Evolutionary conservation across 768 basidiomycete species (phyloP).

Genomic region (Collybia mongolica): DNA sequence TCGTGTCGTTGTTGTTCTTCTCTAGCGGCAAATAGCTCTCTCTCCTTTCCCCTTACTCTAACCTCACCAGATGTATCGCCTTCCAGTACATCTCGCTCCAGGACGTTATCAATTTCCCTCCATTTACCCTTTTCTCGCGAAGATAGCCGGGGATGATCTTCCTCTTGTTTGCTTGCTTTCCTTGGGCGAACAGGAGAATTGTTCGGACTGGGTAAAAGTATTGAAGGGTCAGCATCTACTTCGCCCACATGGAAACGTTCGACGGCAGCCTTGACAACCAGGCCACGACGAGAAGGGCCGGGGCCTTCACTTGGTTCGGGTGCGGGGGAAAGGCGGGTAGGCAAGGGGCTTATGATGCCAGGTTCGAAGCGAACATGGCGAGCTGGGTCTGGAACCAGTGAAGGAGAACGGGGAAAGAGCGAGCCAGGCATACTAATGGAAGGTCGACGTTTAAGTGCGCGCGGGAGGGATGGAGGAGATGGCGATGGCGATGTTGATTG

Average conservation of each 20-base stretch:
- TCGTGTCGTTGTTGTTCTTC: slow-evolving; percentile 50
- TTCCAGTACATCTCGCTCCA: slow-evolving; percentile 13
- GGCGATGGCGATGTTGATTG: slow-evolving; percentile 23
- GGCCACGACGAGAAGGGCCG: slow-evolving; percentile 23
- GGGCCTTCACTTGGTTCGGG: slow-evolving; percentile 4
- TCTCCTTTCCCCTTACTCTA: slow-evolving; percentile 57
- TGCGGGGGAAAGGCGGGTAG: not conserved
- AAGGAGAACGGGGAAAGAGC: slow-evolving; percentile 71
- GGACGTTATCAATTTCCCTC: slow-evolving; percentile 28
- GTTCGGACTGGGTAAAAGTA: slow-evolving; percentile 46
- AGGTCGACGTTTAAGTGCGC: slow-evolving; percentile 33
- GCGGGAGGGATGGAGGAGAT: slow-evolving; percentile 30
- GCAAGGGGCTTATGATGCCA: slow-evolving; percentile 11
- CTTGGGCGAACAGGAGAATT: slow-evolving; percentile 27
- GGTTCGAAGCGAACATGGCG: slow-evolving; percentile 42
- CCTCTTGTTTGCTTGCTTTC: not conserved
- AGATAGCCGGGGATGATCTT: too few species aligned
- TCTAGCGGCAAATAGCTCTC: slow-evolving; percentile 56
- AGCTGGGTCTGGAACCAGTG: slow-evolving; percentile 45
- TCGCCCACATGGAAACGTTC: slow-evolving; percentile 42
- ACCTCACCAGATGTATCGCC: slow-evolving; percentile 42
- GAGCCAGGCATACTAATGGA: slow-evolving; percentile 77
- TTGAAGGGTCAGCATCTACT: slow-evolving; percentile 51
- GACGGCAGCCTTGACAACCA: slow-evolving; percentile 45
- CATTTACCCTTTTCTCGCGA: slow-evolving; percentile 42